Base-by-base conservation (phyloP, 768 basidiomycete species). In the Lactifluus volemus region DNA sequence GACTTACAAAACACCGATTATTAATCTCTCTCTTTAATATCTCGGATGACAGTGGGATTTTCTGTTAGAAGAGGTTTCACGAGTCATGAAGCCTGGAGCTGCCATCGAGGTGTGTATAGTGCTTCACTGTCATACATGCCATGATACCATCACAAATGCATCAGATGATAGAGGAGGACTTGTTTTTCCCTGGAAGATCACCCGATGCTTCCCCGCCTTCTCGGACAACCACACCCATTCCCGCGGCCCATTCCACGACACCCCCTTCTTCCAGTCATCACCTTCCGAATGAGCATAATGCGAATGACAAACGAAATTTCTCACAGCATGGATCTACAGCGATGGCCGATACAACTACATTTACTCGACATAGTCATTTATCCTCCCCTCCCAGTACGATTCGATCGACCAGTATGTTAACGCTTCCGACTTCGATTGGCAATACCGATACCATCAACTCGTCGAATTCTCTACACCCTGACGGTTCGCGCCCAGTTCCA, bases 31-130 rank as follows among this genome's bases (percentile, higher is more conserved):
- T 12, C 44, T 39, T 49, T 17, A 45, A 25, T 48, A 42, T 53
- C 11, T 34, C 42, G 47, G 60, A 44, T 36, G 34, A 49, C 55
- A 85, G 84, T 90, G 87, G 88, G 85, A 86, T 65, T 56, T 68
- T 0, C 70, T 90, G 32, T 77, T 89, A 32, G 86, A 88, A 70
- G 88, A 89, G 69, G 79, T 88, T 19, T 72, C 75, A 14, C 79
- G 88, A 19, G 83, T 90, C 1, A 81, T 89, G 81, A 88, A 84
- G 70, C 80, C 85, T 11, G 86, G 86, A 41, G 86, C 77, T n/a
- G 81, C 84, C 6, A 79, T 89, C 58, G 86, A 89, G 74, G 85
- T 84, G 65, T 67, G 36, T 67, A 21, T 50, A 8, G 44, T 19
- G 49, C 55, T 39, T 34, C 38, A 11, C 53, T 25, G 2, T 30